Conservation (phyloP, 371 early-diverging fungal genomes). For the Coemansia sp. region DNA sequence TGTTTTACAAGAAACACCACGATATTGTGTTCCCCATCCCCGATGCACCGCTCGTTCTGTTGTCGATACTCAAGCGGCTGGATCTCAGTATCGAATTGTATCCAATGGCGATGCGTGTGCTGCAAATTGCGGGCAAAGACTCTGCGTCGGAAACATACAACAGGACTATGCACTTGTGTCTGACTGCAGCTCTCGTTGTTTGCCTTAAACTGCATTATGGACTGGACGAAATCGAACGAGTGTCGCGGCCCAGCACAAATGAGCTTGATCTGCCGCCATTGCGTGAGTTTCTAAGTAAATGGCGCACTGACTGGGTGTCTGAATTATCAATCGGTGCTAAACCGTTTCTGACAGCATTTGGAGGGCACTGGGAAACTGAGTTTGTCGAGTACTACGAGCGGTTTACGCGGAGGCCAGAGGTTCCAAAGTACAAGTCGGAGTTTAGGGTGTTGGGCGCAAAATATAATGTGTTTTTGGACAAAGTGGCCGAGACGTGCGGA, state of each 20-base stretch:
- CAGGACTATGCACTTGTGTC: neutral
- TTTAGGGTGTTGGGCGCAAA: slow-evolving; percentile 10
- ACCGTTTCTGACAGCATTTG: slow-evolving; percentile 23
- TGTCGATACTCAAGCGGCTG: slow-evolving; percentile 22
- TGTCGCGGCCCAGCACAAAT: neutral
- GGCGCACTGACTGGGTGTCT: slow-evolving; percentile 32
- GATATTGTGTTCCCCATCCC: slow-evolving; percentile 11
- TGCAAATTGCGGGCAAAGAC: neutral
- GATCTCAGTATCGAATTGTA: slow-evolving; percentile 19
- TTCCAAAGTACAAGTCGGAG: neutral
- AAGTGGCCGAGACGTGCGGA: neutral
- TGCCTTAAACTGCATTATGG: slow-evolving; percentile 45
- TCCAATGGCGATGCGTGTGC: slow-evolving; percentile 19
- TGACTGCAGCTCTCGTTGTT: slow-evolving; percentile 19
- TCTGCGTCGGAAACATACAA: neutral
- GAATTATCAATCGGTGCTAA: slow-evolving; percentile 21
- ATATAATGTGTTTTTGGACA: slow-evolving; percentile 11
- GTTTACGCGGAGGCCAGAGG: neutral
- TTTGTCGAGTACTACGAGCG: slow-evolving; percentile 33
- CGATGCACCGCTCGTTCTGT: slow-evolving; percentile 11
- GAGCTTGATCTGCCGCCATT: slow-evolving; percentile 27
- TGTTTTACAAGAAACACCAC: slow-evolving; percentile 18
- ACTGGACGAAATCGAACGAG: slow-evolving; percentile 44
- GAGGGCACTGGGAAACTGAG: slow-evolving; percentile 15
- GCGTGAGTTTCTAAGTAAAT: slow-evolving; percentile 22